Base-by-base conservation (phyloP, 176 grass and related monocot genomes). In the Triticum monococcum region DNA sequence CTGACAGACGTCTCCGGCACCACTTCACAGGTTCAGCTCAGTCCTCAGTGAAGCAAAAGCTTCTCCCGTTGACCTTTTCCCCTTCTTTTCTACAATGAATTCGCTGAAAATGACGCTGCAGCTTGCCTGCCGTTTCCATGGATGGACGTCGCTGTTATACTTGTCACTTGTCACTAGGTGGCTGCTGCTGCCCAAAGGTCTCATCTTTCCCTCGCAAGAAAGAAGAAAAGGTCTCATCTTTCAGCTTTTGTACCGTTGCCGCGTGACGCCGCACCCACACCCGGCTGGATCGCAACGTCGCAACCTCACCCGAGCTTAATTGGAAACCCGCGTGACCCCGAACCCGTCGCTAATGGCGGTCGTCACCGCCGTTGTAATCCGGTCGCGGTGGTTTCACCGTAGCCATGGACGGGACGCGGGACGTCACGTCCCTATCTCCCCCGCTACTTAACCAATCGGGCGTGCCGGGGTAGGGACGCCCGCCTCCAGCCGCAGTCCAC, bases 191-290 rank as follows among this genome's bases (percentile, higher is more conserved):
- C 37, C 7, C 8, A 40, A 40, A 40, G 37, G 37, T 40, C 37
- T 40, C 37, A 2, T 40, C 37, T 40, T 40, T 40, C 28, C 28
- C 28, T 30, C 28, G 28, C 28, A 30, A 30, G 0, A 30, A 30
- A 30, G 28, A 30, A 30, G 0, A 30, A 30, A 40, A 40, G 8
- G 40, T 32, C 72, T 56, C 46, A 3, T 37, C 31, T 79, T 65
- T 79, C 79, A 43, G 0, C 65, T 16, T 50, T 18, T 33, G 56
- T 43, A 67, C 28, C 40, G 54, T 70, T 86, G 28, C 37, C 1
- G 2, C 8, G 22, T 11, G 79, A 25, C 75, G 26, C 75, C 2
- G 41, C 89, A 80, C 85, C 85, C 85, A 87, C 89, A 65, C 84
- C 54, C 3, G 46, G 46, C 1, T 12, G 23, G 52, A 81, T 64